Conservation (phyloP, 805 yeast genomes). For the Starmerella riodocensis region DNA sequence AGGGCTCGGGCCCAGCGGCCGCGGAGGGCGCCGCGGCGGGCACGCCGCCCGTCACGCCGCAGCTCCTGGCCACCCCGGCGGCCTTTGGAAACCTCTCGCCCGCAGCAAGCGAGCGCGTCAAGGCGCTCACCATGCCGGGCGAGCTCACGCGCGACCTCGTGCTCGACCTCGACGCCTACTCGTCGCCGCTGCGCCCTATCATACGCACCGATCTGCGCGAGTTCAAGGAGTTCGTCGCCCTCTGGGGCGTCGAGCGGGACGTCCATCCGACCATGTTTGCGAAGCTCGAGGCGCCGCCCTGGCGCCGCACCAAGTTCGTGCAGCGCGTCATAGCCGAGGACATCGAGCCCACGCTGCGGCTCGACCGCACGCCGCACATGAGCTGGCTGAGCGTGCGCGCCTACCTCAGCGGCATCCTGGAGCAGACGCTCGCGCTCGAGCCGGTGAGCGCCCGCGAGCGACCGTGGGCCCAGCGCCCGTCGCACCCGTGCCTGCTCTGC, state of each 20-base stretch:
- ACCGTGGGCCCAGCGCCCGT: conserved; percentile 37
- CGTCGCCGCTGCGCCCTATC: conserved; percentile 22
- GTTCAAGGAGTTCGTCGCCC: conserved; percentile 14
- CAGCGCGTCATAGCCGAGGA: conserved; percentile 61
- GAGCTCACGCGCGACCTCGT: conserved; percentile 9
- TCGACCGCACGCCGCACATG: conserved; percentile 51
- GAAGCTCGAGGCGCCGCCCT: conserved; percentile 18
- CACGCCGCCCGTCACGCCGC: not conserved
- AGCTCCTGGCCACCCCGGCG: not conserved
- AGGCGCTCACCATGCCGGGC: not conserved
- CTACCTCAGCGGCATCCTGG: conserved; percentile 55
- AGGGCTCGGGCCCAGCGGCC: too few species aligned
- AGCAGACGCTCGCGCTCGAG: conserved; percentile 69
- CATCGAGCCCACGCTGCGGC: conserved; percentile 55
- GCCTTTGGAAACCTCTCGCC: not conserved
- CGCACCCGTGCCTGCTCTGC: conserved; percentile 69
- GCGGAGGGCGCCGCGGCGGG: too few species aligned
- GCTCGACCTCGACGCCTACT: conserved; percentile 20
- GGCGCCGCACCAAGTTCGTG: conserved; percentile 46
- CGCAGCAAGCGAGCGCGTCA: not conserved
- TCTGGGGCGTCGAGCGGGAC: conserved; percentile 9
- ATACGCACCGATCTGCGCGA: conserved; percentile 22
- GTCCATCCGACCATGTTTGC: conserved; percentile 7
- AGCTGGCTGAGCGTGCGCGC: conserved; percentile 50
- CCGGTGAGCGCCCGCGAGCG: conserved; percentile 80